Conservation (phyloP, 495 filamentous ascomycete genomes). For the Neurospora sublineolata region DNA sequence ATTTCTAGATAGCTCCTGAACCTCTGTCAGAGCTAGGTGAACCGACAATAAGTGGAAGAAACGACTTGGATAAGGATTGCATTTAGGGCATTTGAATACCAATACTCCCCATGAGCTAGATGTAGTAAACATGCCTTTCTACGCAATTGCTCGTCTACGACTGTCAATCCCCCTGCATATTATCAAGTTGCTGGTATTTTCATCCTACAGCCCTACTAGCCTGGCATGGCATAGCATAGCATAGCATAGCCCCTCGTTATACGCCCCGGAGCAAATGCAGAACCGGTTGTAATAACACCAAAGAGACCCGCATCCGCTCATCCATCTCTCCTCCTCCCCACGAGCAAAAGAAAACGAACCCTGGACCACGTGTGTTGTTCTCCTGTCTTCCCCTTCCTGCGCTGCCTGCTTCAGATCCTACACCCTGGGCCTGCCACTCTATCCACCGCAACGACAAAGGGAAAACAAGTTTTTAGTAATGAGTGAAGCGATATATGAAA, state of each 20-base stretch:
- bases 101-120: not conserved
- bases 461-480: not conserved
- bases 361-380: not conserved
- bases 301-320: not conserved
- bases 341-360: not conserved
- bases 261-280: not conserved
- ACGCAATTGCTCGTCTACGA: not conserved
- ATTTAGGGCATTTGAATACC: not conserved
- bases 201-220: not conserved
- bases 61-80: no score
- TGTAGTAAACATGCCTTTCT: not conserved
- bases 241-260: not conserved
- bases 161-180: not conserved
- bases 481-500: constrained; percentile 1
- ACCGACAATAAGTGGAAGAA: no score
- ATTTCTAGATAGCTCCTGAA: not conserved
- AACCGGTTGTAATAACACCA: not conserved
- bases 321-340: not conserved
- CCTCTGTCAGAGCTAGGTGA: not conserved
- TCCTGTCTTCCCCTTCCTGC: not conserved
- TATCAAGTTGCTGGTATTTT: not conserved
- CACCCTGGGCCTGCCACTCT: not conserved
- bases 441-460: not conserved
- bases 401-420: not conserved
- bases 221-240: not conserved